Evolutionary conservation across 2,329 filamentous ascomycete species (phyloP), one percentile per base, ranked within the genome.

Genomic region (Diaporthe citri): DNA sequence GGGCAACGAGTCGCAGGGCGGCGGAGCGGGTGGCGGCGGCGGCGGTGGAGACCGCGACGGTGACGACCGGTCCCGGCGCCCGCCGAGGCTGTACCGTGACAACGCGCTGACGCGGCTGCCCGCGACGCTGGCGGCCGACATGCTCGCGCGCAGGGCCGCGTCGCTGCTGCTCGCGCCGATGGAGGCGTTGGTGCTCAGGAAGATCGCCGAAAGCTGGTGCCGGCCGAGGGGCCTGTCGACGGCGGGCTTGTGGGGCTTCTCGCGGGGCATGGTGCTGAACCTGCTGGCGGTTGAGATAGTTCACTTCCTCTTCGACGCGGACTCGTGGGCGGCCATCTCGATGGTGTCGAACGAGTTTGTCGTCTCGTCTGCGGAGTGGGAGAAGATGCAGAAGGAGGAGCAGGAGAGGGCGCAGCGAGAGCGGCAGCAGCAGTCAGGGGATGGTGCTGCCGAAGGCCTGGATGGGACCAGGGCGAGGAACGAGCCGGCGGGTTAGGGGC

Each of bases 101-200:
- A 91, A 87, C 8, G 80, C 86, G 59, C 83, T 91, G 17, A 89
- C 88, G 0, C 85, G 84, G 52, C 82, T 91, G 2, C 89, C 90
- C 9, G 84, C 87, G 0, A 76, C 81, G 17, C 79, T 90, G 7
- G 89, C 88, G 0, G 83, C 87, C 0, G 85, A 87, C 56, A 84
- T 89, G 4, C 81, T 90, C 36, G 84, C 87, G 0, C 83, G 86
- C 34, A 82, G 87, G 2, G 77, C 83, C 1, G 81, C 85, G 0
- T 84, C 87, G 43, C 64, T 90, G 9, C 39, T 87, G 2, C 82
- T 87, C 43, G 82, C 84, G 20, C 88, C 89, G 1, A 80, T 86
- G 43, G 89, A 91, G 67, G 85, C 87, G 0, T 80, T 85, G 13
- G 83, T 85, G 3, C 80, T 89, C 28, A 83, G 89, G 4, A 78